Evolutionary conservation across 2,329 filamentous ascomycete genomes (phyloP).

Genomic region (Penicillium sp.): DNA sequence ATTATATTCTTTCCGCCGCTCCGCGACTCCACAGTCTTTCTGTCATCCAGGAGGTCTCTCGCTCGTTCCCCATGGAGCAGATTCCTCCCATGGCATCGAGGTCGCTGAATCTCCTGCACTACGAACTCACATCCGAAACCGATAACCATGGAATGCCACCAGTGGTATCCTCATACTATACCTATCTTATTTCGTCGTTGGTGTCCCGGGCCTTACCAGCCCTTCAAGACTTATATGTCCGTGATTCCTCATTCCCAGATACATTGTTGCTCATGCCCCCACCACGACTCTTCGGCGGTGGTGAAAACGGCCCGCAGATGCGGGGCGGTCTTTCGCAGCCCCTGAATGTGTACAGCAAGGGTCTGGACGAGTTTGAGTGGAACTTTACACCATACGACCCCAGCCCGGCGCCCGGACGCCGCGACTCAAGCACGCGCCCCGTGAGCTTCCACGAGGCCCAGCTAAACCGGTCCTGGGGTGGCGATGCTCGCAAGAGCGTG

Average conservation of each 20-base stretch:
- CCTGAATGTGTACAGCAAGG: slow-evolving; percentile 64
- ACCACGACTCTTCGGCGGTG: slow-evolving; percentile 50
- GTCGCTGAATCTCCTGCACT: slow-evolving; percentile 71
- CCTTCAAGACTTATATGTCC: slow-evolving; percentile 76
- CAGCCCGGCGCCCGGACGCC: slow-evolving; percentile 34
- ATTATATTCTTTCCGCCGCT: slow-evolving; percentile 43
- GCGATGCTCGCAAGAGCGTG: slow-evolving; percentile 58
- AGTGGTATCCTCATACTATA: slow-evolving; percentile 67
- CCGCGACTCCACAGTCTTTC: slow-evolving; percentile 49
- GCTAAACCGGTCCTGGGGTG: slow-evolving; percentile 57
- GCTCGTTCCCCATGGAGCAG: slow-evolving; percentile 55
- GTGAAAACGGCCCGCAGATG: slow-evolving; percentile 28
- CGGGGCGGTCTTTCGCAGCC: slow-evolving; percentile 51
- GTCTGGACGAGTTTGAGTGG: slow-evolving; percentile 66
- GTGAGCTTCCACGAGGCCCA: slow-evolving; percentile 47
- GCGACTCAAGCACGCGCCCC: slow-evolving; percentile 44
- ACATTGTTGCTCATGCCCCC: slow-evolving; percentile 71
- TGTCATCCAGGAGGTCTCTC: slow-evolving; percentile 56
- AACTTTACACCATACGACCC: slow-evolving; percentile 63
- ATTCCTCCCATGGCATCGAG: slow-evolving; percentile 65
- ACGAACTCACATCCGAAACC: slow-evolving; percentile 66
- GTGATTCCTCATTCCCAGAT: slow-evolving; percentile 79
- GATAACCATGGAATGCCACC: slow-evolving; percentile 57
- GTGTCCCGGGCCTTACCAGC: slow-evolving; percentile 71
- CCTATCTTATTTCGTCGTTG: slow-evolving; percentile 80